These are phyloP conservation scores for Jasminum sambac DNA, from an alignment of 257 asterid genomes.

Conservation along the genomic window DNA sequence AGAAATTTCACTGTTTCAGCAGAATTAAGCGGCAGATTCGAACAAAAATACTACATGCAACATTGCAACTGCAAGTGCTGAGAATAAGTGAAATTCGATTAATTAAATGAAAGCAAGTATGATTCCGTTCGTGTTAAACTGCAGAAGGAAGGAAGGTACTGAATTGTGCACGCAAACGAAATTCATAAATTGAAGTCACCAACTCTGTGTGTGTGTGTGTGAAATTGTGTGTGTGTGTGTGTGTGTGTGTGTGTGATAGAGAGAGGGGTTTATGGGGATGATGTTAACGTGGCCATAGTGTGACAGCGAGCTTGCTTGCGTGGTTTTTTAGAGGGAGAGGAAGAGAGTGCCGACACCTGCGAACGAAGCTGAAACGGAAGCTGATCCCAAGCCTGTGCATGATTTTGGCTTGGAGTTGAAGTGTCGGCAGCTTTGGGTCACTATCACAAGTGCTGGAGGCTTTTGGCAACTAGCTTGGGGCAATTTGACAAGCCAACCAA, in stretches of 20 bases:
- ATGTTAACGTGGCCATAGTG: not conserved
- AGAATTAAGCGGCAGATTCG: not conserved
- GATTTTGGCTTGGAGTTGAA: slow-evolving; percentile 31
- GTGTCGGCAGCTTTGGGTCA: slow-evolving; percentile 82
- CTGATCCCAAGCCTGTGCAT: slow-evolving; percentile 27
- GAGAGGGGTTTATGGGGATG: not conserved
- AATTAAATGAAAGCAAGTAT: not conserved
- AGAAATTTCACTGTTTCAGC: not conserved
- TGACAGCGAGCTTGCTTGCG: slow-evolving; percentile 19
- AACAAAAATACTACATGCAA: not conserved
- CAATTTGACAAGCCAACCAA: slow-evolving; percentile 29
- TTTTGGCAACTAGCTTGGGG: slow-evolving; percentile 1
- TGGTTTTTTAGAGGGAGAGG: slow-evolving; percentile 4
- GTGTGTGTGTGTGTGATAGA: not conserved
- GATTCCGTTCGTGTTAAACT: not conserved
- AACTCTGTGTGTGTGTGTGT: not conserved
- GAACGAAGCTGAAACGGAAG: slow-evolving; percentile 20
- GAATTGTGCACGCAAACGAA: slow-evolving; percentile 9
- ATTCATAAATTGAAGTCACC: not conserved
- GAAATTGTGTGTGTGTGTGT: slow-evolving; percentile 8
- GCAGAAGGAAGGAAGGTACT: slow-evolving; percentile 11
- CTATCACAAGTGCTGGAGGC: slow-evolving; percentile 32
- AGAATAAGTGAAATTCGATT: not conserved
- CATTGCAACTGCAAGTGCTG: too few relatives aligned
- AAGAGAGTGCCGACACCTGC: slow-evolving; percentile 32